Percentiles rank a stretch among this genome's conserved stretches.
Evolutionary conservation across 2,329 filamentous ascomycete species (phyloP).

Genomic region (Bipolaris victoriae): DNA sequence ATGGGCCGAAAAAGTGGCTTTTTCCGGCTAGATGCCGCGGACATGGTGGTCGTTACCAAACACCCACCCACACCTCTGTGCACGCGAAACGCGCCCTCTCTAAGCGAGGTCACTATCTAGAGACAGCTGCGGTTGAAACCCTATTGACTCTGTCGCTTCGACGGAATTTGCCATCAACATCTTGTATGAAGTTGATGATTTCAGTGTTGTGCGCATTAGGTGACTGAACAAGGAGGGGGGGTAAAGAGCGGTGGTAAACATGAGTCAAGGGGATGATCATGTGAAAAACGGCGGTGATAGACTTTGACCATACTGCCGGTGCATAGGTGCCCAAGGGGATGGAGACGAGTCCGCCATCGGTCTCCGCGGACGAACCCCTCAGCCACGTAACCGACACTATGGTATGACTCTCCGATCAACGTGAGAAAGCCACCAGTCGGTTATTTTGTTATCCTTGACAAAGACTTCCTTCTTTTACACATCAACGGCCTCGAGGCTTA

Average conservation of each 20-base stretch:
- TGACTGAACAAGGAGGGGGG: not conserved
- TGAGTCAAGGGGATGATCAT: not conserved
- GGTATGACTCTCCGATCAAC: not conserved
- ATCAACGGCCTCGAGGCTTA: not conserved
- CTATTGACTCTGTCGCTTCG: not conserved
- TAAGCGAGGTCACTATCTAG: not conserved
- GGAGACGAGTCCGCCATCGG: not conserved
- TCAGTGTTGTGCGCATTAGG: not conserved
- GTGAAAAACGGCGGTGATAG: not conserved
- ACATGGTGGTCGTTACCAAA: not conserved
- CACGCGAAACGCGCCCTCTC: not conserved
- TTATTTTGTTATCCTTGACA: not conserved
- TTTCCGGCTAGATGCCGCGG: not conserved
- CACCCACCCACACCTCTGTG: not conserved
- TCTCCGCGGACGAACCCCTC: not conserved
- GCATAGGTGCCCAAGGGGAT: not conserved
- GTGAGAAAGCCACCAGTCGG: not conserved
- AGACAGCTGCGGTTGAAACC: not conserved
- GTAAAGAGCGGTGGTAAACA: too few relatives aligned
- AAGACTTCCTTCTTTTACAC: not conserved
- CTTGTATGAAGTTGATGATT: not conserved
- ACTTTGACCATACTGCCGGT: not conserved
- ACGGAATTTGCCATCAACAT: not conserved
- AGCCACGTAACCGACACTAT: conserved; percentile 1
- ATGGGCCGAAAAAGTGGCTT: not conserved